Evolutionary conservation across 441 rosid species (phyloP), one percentile per base, ranked within the genome.

Genomic region (Breynia disticha): DNA sequence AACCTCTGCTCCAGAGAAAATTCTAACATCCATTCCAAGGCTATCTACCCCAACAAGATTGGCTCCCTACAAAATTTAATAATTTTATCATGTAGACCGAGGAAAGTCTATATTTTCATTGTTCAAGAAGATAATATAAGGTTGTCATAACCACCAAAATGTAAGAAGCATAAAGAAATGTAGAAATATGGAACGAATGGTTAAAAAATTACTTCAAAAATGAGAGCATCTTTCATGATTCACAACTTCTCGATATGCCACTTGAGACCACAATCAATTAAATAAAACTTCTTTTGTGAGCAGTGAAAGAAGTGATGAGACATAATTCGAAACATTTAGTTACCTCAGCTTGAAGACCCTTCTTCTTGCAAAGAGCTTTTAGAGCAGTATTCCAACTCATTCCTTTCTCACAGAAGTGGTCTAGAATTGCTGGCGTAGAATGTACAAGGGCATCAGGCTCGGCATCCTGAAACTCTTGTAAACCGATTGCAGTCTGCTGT

Each of bases 11-110:
- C 96, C 96, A 46, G 70, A 72, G 66, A 63, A 78, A 63, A 83
- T 71, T 67, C 98, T 76, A 14, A 90, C 98, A 73, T 90, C 96
- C 71, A 90, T 65, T 50, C 98, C 96, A 16, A 90, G 87, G 65
- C 95, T 87, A 76, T 90, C 96, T 52, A 90, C 79, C 57, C 90
- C 90, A 54, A 87, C 77, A 77, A 87, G 53, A 60, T 75, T 75
- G 22, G 87, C 96, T 65, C 72, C 76, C 98, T 90, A 43, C 52
- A 55, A 61, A 45, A 46, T 39, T 48, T 38, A 16, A 24, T 7
- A 51, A 35, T 28, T 19, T 46, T 11, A 13, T 5, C n/a, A 8
- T 3, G 8, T 9, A 28, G 35, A 28, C 35, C 35, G 8, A n/a
- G n/a, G n/a, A n/a, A n/a, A n/a, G n/a, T n/a, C n/a, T n/a, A 28